Conservation (phyloP, 257 asterid species). For the Osmanthus fragrans region DNA sequence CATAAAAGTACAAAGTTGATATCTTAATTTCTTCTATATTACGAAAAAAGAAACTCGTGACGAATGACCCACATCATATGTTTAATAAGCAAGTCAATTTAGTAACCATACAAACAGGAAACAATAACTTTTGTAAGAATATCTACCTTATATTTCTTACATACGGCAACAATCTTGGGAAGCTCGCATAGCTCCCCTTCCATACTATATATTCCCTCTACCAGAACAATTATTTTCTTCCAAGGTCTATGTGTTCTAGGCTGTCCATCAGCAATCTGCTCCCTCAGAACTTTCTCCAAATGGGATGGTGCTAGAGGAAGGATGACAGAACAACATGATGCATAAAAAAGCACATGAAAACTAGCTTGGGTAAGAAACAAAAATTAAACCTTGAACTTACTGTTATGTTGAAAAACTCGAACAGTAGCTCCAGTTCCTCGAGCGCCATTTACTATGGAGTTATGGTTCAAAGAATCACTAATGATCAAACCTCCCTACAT, state of each 20-base stretch:
- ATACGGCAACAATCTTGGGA: slow-evolving; percentile 86
- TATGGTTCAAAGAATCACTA: not conserved
- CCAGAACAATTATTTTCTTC: slow-evolving; percentile 93
- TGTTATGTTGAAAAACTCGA: slow-evolving; percentile 96
- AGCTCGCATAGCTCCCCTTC: slow-evolving; percentile 98
- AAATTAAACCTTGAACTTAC: slow-evolving; percentile 45
- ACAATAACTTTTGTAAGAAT: slow-evolving; percentile 12
- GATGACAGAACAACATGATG: slow-evolving; percentile 20
- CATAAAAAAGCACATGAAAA: not conserved
- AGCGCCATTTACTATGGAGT: slow-evolving; percentile 2
- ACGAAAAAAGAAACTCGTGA: not conserved
- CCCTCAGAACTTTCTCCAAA: slow-evolving; percentile 79
- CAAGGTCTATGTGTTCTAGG: slow-evolving; percentile 98
- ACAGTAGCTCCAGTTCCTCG: slow-evolving; percentile 21
- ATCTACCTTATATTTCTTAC: slow-evolving; percentile 94
- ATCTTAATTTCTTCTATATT: slow-evolving; percentile 1
- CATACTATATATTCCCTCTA: slow-evolving; percentile 99
- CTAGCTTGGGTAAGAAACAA: not conserved
- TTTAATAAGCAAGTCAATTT: no score
- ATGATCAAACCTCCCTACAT: not conserved
- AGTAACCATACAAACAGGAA: slow-evolving; percentile 14
- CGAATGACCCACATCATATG: not conserved
- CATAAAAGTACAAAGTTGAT: slow-evolving; percentile 10
- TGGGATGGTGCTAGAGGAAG: slow-evolving; percentile 75
- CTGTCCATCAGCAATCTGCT: slow-evolving; percentile 91